These are phyloP conservation scores for Liriodendron chinense DNA, from an alignment of 164 flowering plant species.

Conservation along the genomic window DNA sequence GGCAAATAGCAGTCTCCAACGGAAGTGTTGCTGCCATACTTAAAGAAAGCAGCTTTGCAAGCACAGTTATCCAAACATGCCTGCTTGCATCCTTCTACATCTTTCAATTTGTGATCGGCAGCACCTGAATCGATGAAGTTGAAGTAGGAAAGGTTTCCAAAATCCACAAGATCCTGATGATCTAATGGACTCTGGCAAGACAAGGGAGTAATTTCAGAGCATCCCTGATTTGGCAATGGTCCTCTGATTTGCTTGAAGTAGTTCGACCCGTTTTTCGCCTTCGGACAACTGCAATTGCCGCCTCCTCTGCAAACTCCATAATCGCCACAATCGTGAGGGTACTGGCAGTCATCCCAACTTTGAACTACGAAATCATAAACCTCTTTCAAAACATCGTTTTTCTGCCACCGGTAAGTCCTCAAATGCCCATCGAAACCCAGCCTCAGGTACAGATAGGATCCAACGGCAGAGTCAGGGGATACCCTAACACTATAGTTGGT, in stretches of 20 bases:
- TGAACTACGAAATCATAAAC: constrained; percentile 16
- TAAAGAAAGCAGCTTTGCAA: constrained; percentile 2
- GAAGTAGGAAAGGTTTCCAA: not conserved
- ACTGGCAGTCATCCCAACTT: constrained; percentile 4
- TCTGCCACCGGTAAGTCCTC: constrained; percentile 23
- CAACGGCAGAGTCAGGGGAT: not conserved
- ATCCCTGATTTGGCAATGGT: constrained; percentile 15
- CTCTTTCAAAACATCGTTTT: not conserved
- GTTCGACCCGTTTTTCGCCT: not conserved
- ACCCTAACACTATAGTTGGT: not conserved
- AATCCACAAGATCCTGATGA: constrained; percentile 12
- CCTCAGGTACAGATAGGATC: constrained; percentile 23
- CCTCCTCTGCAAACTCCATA: constrained; percentile 24
- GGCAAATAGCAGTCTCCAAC: not conserved
- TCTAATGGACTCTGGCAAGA: constrained; percentile 11
- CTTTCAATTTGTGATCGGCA: not conserved
- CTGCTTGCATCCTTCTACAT: not conserved
- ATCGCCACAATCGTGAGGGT: constrained; percentile 27
- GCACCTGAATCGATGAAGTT: not conserved
- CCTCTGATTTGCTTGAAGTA: constrained; percentile 19
- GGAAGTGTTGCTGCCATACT: not conserved
- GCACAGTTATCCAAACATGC: not conserved
- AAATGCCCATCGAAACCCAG: constrained; percentile 32
- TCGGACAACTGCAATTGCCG: constrained; percentile 27
- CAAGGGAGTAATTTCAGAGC: constrained; percentile 14